Evolutionary conservation across 1,284 basidiomycete species (phyloP).

Genomic region (Paramarasmius palmivorus): DNA sequence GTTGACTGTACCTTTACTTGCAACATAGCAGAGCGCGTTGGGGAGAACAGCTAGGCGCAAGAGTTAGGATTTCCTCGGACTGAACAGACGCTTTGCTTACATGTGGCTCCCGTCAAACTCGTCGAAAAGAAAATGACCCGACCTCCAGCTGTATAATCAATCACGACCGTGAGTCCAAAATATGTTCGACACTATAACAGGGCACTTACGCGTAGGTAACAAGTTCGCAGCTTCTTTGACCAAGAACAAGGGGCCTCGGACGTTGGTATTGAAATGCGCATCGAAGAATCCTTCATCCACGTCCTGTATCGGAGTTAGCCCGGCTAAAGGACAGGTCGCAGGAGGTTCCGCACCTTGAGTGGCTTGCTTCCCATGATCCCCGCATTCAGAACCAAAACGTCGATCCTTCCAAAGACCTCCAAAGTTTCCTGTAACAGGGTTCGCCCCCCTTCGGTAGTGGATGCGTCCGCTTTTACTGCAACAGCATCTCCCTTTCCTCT

Average conservation of each 20-base stretch:
- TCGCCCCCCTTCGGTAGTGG: constrained; percentile 43
- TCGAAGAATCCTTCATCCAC: constrained; percentile 53
- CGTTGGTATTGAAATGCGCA: constrained; percentile 50
- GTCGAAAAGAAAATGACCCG: constrained; percentile 59
- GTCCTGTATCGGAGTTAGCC: too few species aligned
- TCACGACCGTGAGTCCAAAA: neutral
- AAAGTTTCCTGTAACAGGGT: constrained; percentile 46
- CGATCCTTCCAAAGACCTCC: constrained; percentile 48
- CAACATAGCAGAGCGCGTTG: constrained; percentile 50
- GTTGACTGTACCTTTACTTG: constrained; percentile 39
- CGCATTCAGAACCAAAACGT: constrained; percentile 59
- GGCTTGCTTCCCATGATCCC: constrained; percentile 49
- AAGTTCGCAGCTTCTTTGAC: constrained; percentile 45
- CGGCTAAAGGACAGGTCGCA: too few species aligned
- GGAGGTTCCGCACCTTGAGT: too few species aligned
- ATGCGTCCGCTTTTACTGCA: constrained; percentile 52
- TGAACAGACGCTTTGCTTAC: constrained; percentile 19
- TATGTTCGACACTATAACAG: neutral
- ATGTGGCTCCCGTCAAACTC: constrained; percentile 43
- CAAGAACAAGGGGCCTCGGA: constrained; percentile 59
- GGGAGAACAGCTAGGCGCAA: constrained; percentile 36
- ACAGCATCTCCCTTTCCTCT: constrained; percentile 47
- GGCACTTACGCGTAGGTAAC: constrained; percentile 42
- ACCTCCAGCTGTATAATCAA: constrained; percentile 36
- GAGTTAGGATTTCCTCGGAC: neutral